Conservation (phyloP, 2,329 filamentous ascomycete genomes). For the Teratosphaeria nubilosa region DNA sequence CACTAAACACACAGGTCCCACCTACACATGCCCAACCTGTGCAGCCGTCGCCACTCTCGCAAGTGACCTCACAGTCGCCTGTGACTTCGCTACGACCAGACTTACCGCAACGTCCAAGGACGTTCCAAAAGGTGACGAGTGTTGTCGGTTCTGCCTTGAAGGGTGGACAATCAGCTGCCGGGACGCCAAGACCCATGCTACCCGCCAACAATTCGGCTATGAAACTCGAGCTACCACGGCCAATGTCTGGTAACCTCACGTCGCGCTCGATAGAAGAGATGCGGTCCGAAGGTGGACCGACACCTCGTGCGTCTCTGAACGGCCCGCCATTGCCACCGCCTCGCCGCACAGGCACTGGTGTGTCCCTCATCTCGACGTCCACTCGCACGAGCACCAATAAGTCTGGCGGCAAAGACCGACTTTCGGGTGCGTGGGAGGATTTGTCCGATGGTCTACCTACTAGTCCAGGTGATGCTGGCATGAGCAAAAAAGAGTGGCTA, state of each 20-base stretch:
- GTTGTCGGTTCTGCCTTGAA: not conserved
- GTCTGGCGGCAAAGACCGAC: slow-evolving; percentile 14
- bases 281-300: not conserved
- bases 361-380: not conserved
- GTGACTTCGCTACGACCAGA: not conserved
- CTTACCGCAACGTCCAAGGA: slow-evolving; percentile 2
- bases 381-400: not conserved
- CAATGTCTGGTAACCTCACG: not conserved
- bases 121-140: slow-evolving; percentile 6
- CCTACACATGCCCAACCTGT: slow-evolving; percentile 11
- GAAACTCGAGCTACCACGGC: not conserved
- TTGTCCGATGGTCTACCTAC: slow-evolving; percentile 12
- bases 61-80: slow-evolving; percentile 22
- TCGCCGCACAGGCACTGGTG: not conserved
- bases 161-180: slow-evolving; percentile 1
- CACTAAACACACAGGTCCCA: not conserved
- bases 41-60: slow-evolving; percentile 23
- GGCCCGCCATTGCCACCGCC: not conserved
- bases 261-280: slow-evolving; percentile 5
- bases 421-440: slow-evolving; percentile 18
- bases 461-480: slow-evolving; percentile 21
- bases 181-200: not conserved
- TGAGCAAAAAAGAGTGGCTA: slow-evolving; percentile 61
- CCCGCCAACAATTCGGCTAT: not conserved
- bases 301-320: slow-evolving; percentile 8